Evolutionary conservation across 2,329 filamentous ascomycete genomes (phyloP), one percentile per base, ranked within the genome.

Genomic region (Fusarium temperatum): DNA sequence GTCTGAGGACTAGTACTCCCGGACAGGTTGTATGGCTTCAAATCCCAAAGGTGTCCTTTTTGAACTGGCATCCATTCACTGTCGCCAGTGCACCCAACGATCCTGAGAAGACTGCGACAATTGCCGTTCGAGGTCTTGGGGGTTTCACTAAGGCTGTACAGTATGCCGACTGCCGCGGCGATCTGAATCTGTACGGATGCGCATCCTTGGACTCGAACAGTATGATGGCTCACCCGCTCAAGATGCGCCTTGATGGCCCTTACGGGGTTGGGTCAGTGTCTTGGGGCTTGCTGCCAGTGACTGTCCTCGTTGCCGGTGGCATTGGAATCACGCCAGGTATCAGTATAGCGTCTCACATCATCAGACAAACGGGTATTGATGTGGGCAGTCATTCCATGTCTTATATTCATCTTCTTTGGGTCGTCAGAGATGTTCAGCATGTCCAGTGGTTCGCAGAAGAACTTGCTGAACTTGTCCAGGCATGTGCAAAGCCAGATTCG

Each of bases 1-100:
- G 56, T 24, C 8, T 59, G 17, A 50, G 17, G 20, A 38, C 18
- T 20, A 24, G 14, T 26, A 9, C 14, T 18, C n/a, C 56, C 1
- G 56, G 42, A 18, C 56, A 59, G 14, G 20, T 59, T n/a, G 30
- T 51, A 4, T 59, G 56, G 56, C 30, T 59, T 6, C 56, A 59
- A 5, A 50, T 59, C 4, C 56, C 56, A 18, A 38, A 13, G 20
- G 42, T 59, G 11, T 59, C 56, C 3, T 35, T 51, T 36, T 8
- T 59, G 1, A 51, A 59, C 30, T 59, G 56, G 56, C 56, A 59
- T 38, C 56, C 56, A 6, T 59, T 59, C 24, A 59, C 56, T 12
- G 42, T 59, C 35, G 56, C 42, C 9, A 59, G 56, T 30, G 32
- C 56, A 15, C 56, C 56, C 2, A 30, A n/a, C 3, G 39, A 38